Base-by-base conservation (phyloP, 192 early-diverging fungal species). In the Dissophora ornata region DNA sequence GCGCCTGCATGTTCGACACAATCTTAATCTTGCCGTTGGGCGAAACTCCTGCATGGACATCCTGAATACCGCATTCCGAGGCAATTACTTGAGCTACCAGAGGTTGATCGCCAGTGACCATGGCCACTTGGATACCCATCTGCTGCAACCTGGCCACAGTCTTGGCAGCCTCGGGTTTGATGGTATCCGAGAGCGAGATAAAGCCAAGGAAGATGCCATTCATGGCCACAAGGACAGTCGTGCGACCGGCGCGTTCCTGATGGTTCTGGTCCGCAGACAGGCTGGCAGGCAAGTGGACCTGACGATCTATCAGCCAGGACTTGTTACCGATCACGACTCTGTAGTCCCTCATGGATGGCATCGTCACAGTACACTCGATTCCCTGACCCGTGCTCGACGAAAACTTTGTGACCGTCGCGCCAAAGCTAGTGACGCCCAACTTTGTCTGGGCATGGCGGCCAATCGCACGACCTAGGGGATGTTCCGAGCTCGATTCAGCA, bases 71-170 rank as follows among this genome's bases (percentile, higher is more conserved):
- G 64, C 92, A 90, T 64, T 94, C 86, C 41, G 80, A 50, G 0
- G 96, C 97, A 69, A 98, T 93, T 0, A 86, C 87, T 41, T 84
- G 81, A 0, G 97, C 96, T 1, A 96, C 95, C 54, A 90, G 55
- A 54, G 85, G 86, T 70, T 97, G 94, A 66, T 98, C 97, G 29
- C 96, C 97, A 0, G 97, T 99, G 3, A 97, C 90, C 94, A 99
- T 97, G 9, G 90, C 87, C 29, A 92, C 90, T 42, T 88, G 82
- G 47, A 94, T 84, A 13, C 91, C 91, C 91, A 96, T 89, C 13
- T 57, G 34, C 49, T 89, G 81, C 48, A 99, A 82, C 11, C 89
- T 88, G 8, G 84, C 84, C 1, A 99, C 85, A 1, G 91, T 86
- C 8, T 84, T 74, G 15, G 81, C 82, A 5, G 95, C 81, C 66